Evolutionary conservation across 345 rosid species (phyloP).

Genomic region (Moricandia arvensis): DNA sequence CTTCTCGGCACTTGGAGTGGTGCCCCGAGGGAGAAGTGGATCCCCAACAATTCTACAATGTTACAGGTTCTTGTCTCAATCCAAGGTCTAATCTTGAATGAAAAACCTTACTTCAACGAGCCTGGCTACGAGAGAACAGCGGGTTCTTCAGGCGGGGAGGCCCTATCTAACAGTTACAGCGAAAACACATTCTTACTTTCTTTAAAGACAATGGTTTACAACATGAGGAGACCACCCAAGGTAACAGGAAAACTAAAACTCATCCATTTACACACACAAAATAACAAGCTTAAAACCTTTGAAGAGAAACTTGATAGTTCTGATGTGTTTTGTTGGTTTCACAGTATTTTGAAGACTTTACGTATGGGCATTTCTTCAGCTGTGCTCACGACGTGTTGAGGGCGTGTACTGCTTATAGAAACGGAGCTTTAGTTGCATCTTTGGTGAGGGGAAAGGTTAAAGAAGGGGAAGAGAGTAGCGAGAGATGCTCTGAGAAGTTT

Average conservation of each 20-base stretch:
- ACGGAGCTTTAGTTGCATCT: conserved; percentile 69
- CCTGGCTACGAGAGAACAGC: conserved; percentile 59
- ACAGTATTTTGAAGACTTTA: conserved; percentile 78
- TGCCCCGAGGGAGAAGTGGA: conserved; percentile 73
- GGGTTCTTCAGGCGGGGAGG: conserved; percentile 37
- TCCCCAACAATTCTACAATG: conserved; percentile 70
- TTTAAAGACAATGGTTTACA: conserved; percentile 67
- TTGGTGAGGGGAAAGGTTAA: conserved; percentile 56
- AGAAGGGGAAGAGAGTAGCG: conserved; percentile 48
- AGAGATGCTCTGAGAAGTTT: conserved; percentile 46
- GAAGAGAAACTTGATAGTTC: neutral
- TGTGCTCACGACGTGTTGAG: conserved; percentile 58
- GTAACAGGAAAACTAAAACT: conserved; percentile 33
- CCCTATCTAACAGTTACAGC: conserved; percentile 51
- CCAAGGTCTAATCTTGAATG: conserved; percentile 85
- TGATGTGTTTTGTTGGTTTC: conserved; percentile 4
- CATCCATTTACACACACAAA: too few relatives aligned
- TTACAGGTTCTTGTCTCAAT: conserved; percentile 95
- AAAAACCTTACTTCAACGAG: conserved; percentile 85
- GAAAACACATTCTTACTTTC: conserved; percentile 67
- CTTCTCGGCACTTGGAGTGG: conserved; percentile 92
- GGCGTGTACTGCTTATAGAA: conserved; percentile 73
- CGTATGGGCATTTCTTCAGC: conserved; percentile 68
- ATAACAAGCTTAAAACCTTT: too few relatives aligned
- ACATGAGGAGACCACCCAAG: conserved; percentile 79